These are phyloP conservation scores for Martiniozyma asiatica DNA, from an alignment of 1,139 yeast species.

Conservation along the genomic window DNA sequence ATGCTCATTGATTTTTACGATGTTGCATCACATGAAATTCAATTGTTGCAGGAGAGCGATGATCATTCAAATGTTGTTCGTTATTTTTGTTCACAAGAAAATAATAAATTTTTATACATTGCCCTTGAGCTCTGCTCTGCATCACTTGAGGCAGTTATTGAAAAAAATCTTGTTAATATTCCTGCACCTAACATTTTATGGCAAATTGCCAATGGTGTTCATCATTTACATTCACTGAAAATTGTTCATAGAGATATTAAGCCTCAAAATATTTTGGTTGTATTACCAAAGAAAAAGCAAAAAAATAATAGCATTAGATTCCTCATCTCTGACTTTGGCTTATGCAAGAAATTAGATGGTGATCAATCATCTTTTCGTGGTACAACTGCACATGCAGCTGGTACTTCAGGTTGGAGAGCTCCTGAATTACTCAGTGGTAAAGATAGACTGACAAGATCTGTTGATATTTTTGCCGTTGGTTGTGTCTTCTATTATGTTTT, in stretches of 20 bases:
- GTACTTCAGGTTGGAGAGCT: slow-evolving; percentile 98
- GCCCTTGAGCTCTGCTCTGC: slow-evolving; percentile 89
- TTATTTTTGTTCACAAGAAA: slow-evolving; percentile 82
- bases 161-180: slow-evolving; percentile 31
- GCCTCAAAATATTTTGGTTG: slow-evolving; percentile 89
- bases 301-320: slow-evolving; percentile 50
- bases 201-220: slow-evolving; percentile 77
- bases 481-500: slow-evolving; percentile 86
- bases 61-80: slow-evolving; percentile 93
- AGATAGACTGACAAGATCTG: slow-evolving; percentile 74
- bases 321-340: slow-evolving; percentile 88
- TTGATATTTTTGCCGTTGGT: slow-evolving; percentile 89
- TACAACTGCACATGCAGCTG: slow-evolving; percentile 87
- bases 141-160: slow-evolving; percentile 76
- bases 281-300: slow-evolving; percentile 38
- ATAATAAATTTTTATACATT: slow-evolving; percentile 79
- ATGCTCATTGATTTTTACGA: slow-evolving; percentile 90
- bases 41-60: slow-evolving; percentile 81
- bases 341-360: slow-evolving; percentile 80
- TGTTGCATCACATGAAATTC: slow-evolving; percentile 90
- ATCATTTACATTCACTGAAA: slow-evolving; percentile 78
- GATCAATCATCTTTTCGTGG: slow-evolving; percentile 93
- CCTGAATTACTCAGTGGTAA: slow-evolving; percentile 59
- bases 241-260: slow-evolving; percentile 93
- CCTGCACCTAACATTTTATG: slow-evolving; percentile 40